Percentiles rank a stretch among this genome's conserved stretches.
Evolutionary conservation across 257 asterid genomes (phyloP).

Genomic region (Ballota nigra): DNA sequence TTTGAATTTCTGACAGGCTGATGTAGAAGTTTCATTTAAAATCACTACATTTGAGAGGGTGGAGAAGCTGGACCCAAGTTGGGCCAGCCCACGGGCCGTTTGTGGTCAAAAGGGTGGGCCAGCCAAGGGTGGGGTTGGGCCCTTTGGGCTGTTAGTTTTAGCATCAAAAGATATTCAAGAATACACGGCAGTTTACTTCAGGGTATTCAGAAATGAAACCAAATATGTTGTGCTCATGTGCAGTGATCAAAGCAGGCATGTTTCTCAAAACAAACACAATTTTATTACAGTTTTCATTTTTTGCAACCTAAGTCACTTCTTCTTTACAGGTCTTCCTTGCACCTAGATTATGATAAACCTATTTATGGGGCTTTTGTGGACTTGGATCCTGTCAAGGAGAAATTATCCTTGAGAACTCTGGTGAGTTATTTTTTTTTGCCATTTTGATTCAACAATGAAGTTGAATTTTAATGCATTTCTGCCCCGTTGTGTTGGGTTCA

Average conservation of each 20-base stretch:
- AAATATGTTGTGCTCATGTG: conserved; percentile 30
- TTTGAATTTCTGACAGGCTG: conserved; percentile 17
- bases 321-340: conserved; percentile 22
- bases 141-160: conserved; percentile 24
- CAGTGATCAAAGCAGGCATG: conserved; percentile 30
- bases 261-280: not conserved
- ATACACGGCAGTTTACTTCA: conserved; percentile 27
- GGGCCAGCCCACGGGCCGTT: conserved; percentile 15
- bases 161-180: conserved; percentile 31
- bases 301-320: not conserved
- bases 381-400: conserved; percentile 21
- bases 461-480: too few relatives aligned
- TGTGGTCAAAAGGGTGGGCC: too few relatives aligned
- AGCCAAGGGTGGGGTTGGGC: conserved; percentile 14
- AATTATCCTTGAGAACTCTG: conserved; percentile 23
- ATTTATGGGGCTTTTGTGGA: conserved; percentile 27
- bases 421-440: not conserved
- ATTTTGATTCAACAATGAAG: too few relatives aligned
- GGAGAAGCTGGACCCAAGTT: conserved; percentile 22
- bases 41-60: conserved; percentile 6
- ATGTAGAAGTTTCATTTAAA: conserved; percentile 27
- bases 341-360: conserved; percentile 26
- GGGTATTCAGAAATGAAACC: conserved; percentile 14
- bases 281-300: not conserved
- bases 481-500: too few relatives aligned